Conservation (phyloP, 106 monocot genomes). For the Amphibolis antarctica region DNA sequence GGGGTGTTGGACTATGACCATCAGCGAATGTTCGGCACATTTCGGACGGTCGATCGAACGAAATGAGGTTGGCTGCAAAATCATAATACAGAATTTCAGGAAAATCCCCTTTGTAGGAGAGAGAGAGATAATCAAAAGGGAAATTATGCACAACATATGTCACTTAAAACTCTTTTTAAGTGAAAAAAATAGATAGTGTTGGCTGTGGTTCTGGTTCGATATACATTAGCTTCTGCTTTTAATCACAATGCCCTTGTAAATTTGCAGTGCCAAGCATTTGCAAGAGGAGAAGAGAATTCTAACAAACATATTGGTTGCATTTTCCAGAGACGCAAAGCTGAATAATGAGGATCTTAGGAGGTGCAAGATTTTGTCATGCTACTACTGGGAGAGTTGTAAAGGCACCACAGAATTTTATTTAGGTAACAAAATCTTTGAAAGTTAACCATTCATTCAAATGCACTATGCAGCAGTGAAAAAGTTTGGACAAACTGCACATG, state of each 20-base stretch:
- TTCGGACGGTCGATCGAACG: slow-evolving; percentile 14
- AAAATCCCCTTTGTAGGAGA: not conserved
- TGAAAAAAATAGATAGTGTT: not conserved
- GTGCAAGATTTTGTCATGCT: too few relatives aligned
- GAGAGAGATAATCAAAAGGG: not conserved
- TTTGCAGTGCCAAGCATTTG: not conserved
- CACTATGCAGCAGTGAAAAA: too few relatives aligned
- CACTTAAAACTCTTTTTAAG: not conserved
- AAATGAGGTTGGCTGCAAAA: slow-evolving; percentile 53
- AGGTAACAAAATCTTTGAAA: too few relatives aligned
- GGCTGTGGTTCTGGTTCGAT: not conserved
- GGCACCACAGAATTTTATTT: too few relatives aligned
- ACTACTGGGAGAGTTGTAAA: too few relatives aligned
- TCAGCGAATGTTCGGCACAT: slow-evolving; percentile 15
- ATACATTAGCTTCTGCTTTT: not conserved
- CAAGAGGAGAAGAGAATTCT: too few relatives aligned
- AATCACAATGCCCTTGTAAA: not conserved
- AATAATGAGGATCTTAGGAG: not conserved
- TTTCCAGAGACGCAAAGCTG: too few relatives aligned
- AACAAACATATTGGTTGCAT: too few relatives aligned
- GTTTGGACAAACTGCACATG: too few relatives aligned
- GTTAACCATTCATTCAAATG: too few relatives aligned
- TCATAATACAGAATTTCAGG: not conserved
- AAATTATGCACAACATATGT: not conserved
- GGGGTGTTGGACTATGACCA: slow-evolving; percentile 84